Conservation (phyloP, 495 filamentous ascomycete genomes). For the Penicillium simplicissimum region DNA sequence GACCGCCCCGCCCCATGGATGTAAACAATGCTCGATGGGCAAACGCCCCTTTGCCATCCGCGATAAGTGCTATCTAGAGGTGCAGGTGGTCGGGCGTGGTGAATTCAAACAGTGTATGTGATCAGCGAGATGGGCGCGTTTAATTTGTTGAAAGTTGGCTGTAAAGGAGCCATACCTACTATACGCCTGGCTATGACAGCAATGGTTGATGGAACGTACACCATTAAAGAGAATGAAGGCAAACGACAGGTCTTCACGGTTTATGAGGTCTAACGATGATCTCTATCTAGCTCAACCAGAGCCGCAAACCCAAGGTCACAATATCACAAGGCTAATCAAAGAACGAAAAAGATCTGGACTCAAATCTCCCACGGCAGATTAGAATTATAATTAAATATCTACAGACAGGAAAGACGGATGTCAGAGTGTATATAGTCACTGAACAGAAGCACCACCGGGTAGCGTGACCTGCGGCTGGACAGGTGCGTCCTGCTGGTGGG, state of each 20-base stretch:
- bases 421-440: constrained; percentile 3
- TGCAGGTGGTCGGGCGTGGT: too few species aligned
- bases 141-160: too few species aligned
- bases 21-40: too few species aligned
- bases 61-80: too few species aligned
- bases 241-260: constrained; percentile 14
- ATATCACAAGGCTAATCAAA: background rate
- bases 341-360: background rate
- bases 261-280: constrained; percentile 6
- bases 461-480: background rate
- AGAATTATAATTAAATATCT: constrained; percentile 47
- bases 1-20: too few species aligned
- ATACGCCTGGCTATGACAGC: too few species aligned
- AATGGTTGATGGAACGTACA: too few species aligned
- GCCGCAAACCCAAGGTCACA: constrained; percentile 9
- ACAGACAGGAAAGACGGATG: constrained; percentile 31
- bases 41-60: too few species aligned
- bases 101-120: too few species aligned
- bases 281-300: constrained; percentile 12
- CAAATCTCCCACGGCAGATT: constrained; percentile 27
- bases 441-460: background rate
- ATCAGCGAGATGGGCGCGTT: too few species aligned
- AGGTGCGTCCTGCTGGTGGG: constrained; percentile 5
- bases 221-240: constrained; percentile 34
- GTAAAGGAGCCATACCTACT: too few species aligned